phyloP scores from a whole-genome alignment of 2,329 filamentous ascomycete species.

The Fusarium sarcochroum region DNA sequence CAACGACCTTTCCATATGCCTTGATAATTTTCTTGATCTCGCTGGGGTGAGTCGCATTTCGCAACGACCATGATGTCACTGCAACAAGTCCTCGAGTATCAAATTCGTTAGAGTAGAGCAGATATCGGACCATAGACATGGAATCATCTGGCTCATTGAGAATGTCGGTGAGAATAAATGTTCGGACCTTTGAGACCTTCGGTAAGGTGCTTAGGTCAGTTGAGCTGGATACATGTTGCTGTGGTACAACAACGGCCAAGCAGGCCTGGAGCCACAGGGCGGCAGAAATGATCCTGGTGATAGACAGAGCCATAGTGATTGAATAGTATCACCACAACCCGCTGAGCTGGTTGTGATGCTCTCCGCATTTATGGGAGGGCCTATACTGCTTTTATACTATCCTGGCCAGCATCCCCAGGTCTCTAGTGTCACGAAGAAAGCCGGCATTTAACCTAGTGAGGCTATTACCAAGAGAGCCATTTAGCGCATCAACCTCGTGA shows the following conservation, averaged over 20 bases:
- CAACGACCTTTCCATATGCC: constrained; percentile 8
- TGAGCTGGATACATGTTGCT: not conserved
- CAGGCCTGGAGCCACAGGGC: not conserved
- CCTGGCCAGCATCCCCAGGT: not conserved
- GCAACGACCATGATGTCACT: constrained; percentile 16
- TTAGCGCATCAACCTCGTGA: no score
- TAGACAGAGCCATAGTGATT: not conserved
- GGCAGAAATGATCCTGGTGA: not conserved
- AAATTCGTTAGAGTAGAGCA: constrained; percentile 20
- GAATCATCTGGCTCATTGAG: constrained; percentile 24
- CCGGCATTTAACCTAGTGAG: not conserved
- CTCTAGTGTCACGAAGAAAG: not conserved
- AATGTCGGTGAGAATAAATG: constrained; percentile 19
- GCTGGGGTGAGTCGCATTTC: constrained; percentile 7
- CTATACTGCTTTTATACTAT: not conserved
- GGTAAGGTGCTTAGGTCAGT: not conserved
- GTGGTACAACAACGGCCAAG: not conserved
- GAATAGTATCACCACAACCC: not conserved
- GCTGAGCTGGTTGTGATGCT: not conserved
- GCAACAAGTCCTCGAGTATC: constrained; percentile 13
- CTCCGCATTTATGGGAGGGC: not conserved
- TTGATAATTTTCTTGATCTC: constrained; percentile 18
- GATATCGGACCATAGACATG: constrained; percentile 21
- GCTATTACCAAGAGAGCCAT: not conserved
- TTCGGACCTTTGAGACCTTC: constrained; percentile 3